These are phyloP conservation scores for Aspergillus bridgeri DNA, from an alignment of 495 filamentous ascomycete genomes.

Conservation along the genomic window DNA sequence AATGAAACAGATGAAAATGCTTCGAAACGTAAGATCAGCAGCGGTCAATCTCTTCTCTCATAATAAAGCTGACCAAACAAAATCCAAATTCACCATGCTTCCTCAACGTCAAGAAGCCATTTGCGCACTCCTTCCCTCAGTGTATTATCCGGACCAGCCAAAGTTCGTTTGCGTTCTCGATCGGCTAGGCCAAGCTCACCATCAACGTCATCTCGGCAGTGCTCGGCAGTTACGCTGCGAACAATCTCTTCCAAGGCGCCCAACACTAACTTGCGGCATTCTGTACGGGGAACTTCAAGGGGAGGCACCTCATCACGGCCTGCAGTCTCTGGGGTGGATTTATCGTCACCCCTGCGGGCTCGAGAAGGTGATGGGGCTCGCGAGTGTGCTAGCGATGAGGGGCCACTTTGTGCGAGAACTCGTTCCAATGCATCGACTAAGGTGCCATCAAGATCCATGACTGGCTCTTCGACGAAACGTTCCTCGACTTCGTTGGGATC, in stretches of 20 bases:
- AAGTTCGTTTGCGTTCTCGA: conserved; percentile 34
- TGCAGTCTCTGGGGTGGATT: conserved; percentile 9
- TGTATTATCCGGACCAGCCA: conserved; percentile 50
- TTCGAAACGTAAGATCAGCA: not conserved
- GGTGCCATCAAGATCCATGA: conserved; percentile 70
- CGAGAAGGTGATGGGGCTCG: conserved; percentile 45
- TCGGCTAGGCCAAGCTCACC: conserved; percentile 33
- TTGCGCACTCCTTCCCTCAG: conserved; percentile 61
- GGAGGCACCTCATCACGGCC: conserved; percentile 29
- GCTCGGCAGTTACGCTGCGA: conserved; percentile 55
- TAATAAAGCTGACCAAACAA: not conserved
- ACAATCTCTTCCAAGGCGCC: conserved; percentile 64
- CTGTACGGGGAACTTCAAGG: conserved; percentile 52
- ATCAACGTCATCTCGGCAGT: conserved; percentile 44
- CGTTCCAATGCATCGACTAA: conserved; percentile 75
- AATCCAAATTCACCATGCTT: conserved; percentile 34
- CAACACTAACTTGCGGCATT: conserved; percentile 59
- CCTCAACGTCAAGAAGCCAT: conserved; percentile 61
- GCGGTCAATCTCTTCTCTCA: not conserved
- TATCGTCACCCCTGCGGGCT: conserved; percentile 31
- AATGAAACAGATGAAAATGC: too few relatives aligned
- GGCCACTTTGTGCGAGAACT: conserved; percentile 59
- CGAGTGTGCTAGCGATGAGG: conserved; percentile 44
- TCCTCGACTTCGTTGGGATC: conserved; percentile 51
- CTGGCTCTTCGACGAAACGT: conserved; percentile 66